phyloP scores from a whole-genome alignment of 371 early-diverging fungal genomes.

The Rhizopus delemar region DNA sequence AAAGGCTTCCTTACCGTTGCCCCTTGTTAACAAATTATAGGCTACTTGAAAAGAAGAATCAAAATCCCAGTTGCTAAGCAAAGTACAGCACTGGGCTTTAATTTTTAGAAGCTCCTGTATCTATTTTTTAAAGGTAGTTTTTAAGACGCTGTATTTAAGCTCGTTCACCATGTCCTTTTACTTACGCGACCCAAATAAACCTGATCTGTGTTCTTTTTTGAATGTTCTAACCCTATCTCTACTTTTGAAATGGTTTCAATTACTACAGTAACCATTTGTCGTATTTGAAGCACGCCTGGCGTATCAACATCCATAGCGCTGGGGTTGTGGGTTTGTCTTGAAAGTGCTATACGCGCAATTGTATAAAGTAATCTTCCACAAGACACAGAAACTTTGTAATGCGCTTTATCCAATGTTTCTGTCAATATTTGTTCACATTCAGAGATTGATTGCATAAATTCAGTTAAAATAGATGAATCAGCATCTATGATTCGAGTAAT shows the following conservation, averaged over 20 bases:
- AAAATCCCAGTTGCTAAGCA: constrained; percentile 23
- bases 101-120: constrained; percentile 26
- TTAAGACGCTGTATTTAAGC: background rate
- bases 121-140: constrained; percentile 5
- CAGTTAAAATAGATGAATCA: background rate
- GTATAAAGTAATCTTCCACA: constrained; percentile 22
- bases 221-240: constrained; percentile 5
- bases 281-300: constrained; percentile 5
- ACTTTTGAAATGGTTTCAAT: constrained; percentile 12
- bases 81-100: constrained; percentile 23
- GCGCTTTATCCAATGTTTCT: constrained; percentile 4
- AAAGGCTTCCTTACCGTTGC: constrained; percentile 20
- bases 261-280: constrained; percentile 8
- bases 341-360: constrained; percentile 15
- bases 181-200: background rate
- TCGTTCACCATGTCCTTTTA: constrained; percentile 1
- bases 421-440: constrained; percentile 20
- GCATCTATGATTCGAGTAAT: constrained; percentile 12
- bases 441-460: constrained; percentile 9
- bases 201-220: background rate
- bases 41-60: constrained; percentile 25
- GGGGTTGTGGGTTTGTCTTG: background rate
- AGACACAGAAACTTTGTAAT: constrained; percentile 23
- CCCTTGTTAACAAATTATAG: constrained; percentile 16
- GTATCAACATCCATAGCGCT: constrained; percentile 26